Base-by-base conservation (phyloP, 495 filamentous ascomycete species). In the Annulohypoxylon stygium region DNA sequence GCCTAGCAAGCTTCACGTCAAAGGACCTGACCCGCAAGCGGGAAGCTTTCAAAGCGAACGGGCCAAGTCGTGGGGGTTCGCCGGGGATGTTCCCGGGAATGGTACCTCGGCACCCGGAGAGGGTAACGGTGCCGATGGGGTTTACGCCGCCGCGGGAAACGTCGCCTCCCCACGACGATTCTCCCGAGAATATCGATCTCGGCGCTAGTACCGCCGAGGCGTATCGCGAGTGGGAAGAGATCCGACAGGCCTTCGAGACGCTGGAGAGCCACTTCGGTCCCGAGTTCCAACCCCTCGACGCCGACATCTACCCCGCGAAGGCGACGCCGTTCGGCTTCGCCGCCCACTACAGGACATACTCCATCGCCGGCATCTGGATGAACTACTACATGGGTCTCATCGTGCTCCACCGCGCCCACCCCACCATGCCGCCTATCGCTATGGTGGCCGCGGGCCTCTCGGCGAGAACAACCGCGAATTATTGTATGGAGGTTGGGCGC, bases 401-500 rank as follows among this genome's bases (percentile, higher is more conserved):
- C 57, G 82, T 95, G 53, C 86, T 93, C 20, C 82, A 93, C 57
- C 87, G 96, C 39, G 82, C 91, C 0, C 94, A 97, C 70, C 96
- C 96, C 0, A 88, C 86, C 2, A 97, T 98, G 94, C 96, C 94
- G 4, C 93, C 95, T 0, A 87, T 93, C n/a, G 90, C 94, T 62
- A 95, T 97, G 90, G 85, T 92, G 45, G 93, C 95, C 5, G 92
- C 92, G 0, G 90, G 89, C 10, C 85, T 96, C 39, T 88, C 90
- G 7, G 92, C 93, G 0, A 80, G 81, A 3, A 85, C 90, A 57
- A 97, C 96, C 3, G 88, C 86, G 8, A 77, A 77, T 0, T 91
- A 87, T 78, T 92, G 94, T 2, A 88, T 90, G 70, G 87, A 89
- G 65, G 90, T 98, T 36, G 95, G 94, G 39, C 88, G 91, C 6